These are phyloP conservation scores for Nemania sp. DNA, from an alignment of 2,329 filamentous ascomycete species.

Conservation along the genomic window DNA sequence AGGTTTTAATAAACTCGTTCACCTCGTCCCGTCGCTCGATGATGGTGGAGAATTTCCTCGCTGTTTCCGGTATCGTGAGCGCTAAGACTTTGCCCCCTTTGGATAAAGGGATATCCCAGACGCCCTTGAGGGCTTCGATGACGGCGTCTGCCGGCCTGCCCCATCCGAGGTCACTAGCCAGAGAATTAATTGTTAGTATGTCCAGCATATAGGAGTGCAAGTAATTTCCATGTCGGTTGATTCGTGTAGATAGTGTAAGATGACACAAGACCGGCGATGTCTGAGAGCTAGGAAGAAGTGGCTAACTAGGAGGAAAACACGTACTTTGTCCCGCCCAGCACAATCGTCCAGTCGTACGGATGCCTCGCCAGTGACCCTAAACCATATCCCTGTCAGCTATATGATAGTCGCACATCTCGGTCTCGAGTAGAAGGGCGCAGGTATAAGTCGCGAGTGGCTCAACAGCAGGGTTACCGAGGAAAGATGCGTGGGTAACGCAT, in stretches of 20 bases:
- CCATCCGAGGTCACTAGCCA: slow-evolving; percentile 54
- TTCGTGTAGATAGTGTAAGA: not conserved
- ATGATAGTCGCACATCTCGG: not conserved
- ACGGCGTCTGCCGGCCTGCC: slow-evolving; percentile 46
- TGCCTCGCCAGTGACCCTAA: slow-evolving; percentile 18
- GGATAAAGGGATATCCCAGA: slow-evolving; percentile 55
- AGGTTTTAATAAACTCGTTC: slow-evolving; percentile 56
- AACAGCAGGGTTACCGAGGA: not conserved
- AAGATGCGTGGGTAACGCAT: no score
- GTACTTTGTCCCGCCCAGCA: slow-evolving; percentile 67
- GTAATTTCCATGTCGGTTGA: no score
- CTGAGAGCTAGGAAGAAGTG: not conserved
- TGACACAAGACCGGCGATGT: not conserved
- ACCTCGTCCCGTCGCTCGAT: slow-evolving; percentile 47
- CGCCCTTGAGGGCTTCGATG: slow-evolving; percentile 51
- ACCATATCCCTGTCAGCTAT: not conserved
- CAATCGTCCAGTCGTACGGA: slow-evolving; percentile 58
- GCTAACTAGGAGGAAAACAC: slow-evolving; percentile 21
- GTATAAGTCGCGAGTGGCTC: not conserved
- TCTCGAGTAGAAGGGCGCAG: not conserved
- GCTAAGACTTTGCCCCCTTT: slow-evolving; percentile 61
- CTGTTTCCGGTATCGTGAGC: slow-evolving; percentile 63
- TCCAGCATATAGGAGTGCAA: no score
- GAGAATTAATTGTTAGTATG: not conserved
- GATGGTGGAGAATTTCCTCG: slow-evolving; percentile 35